Conservation (phyloP, 768 basidiomycete genomes). For the Russula olivacea region DNA sequence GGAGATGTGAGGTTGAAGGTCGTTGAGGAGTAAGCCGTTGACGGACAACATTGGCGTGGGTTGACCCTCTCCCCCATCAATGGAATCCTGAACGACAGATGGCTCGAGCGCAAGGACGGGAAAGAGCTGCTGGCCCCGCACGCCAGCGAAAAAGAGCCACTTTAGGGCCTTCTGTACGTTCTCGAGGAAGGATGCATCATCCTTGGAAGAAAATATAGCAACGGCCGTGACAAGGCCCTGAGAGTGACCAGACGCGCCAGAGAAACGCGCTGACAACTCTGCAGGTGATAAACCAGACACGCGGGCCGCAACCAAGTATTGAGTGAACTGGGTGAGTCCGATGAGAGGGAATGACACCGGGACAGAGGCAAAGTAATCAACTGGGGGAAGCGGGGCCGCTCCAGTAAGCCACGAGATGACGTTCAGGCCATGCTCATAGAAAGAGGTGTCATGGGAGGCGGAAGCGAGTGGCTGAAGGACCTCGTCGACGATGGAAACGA, state of each 20-base stretch:
- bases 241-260: conserved; percentile 93
- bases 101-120: conserved; percentile 89
- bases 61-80: conserved; percentile 89
- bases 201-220: conserved; percentile 72
- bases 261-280: conserved; percentile 66
- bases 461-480: conserved; percentile 68
- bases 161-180: conserved; percentile 81
- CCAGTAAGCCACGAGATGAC: conserved; percentile 80
- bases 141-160: conserved; percentile 91
- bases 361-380: conserved; percentile 84
- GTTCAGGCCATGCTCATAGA: conserved; percentile 79
- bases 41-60: conserved; percentile 94
- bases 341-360: conserved; percentile 95
- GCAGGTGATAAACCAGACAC: conserved; percentile 72
- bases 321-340: conserved; percentile 90
- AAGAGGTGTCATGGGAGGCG: conserved; percentile 51
- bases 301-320: conserved; percentile 79
- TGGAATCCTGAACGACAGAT: conserved; percentile 73
- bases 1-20: conserved; percentile 73
- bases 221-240: conserved; percentile 97
- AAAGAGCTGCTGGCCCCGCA: conserved; percentile 92
- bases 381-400: conserved; percentile 60
- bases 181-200: conserved; percentile 63
- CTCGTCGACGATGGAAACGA: conserved; percentile 54
- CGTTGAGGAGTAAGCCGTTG: conserved; percentile 69